Base-by-base conservation (phyloP, 2,329 filamentous ascomycete species). In the Hypoxylon sp. region DNA sequence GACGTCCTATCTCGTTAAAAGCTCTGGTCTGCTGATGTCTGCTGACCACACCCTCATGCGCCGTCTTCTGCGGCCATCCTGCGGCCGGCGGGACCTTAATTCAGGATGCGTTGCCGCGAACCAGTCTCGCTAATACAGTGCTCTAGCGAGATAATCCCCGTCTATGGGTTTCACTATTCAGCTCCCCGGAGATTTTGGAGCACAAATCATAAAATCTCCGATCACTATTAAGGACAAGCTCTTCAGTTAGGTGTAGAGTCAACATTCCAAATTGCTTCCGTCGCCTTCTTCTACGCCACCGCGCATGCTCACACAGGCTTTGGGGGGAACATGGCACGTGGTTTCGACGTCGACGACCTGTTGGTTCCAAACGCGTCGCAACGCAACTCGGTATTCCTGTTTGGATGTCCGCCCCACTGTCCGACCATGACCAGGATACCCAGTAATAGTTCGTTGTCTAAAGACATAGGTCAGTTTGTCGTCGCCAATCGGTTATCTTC, bases 1-100 rank as follows among this genome's bases (percentile, higher is more conserved):
- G 50, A 63, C 59, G 50, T 56, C 51, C 62, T 64, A 64, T 64
- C 33, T 68, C 57, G 13, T 49, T 30, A 25, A 31, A 54, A 63
- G 40, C 58, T 59, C 50, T 27, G 17, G 51, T 67, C 63, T 64
- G 69, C 66, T 70, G 69, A 68, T 68, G 70, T 76, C 73, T 72
- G 72, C 73, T 75, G 74, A 75, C 72, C 70, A 64, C 51, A 57
- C 37, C 53, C 51, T 61, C 56, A 74, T 76, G 74, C 73, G 71
- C 69, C 66, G 71, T 65, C 65, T 53, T 66, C 72, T 75, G 74
- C 74, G 73, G 69, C 74, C 73, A 55, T 56, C 66, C 73, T 76
- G 74, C 73, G 71, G 65, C 74, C 74, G 59, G 61, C 69, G 64
- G 69, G 58, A 71, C 59, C 33, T 57, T 63, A 63, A 42, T 70